phyloP scores from a whole-genome alignment of 768 basidiomycete species.

The Pulveroboletus ravenelii region DNA sequence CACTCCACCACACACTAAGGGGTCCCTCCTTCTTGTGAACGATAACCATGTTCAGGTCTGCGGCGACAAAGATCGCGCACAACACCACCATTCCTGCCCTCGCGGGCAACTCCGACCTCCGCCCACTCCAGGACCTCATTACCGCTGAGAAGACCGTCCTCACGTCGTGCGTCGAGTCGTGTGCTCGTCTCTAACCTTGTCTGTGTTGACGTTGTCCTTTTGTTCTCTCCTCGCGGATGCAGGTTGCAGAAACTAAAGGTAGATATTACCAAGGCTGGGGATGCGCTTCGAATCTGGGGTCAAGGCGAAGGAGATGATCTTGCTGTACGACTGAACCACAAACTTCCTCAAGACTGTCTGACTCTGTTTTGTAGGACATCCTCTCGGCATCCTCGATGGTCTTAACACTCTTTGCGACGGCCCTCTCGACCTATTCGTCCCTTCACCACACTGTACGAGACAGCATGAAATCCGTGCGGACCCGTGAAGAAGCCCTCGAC shows the following conservation, averaged over 20 bases:
- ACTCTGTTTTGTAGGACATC: slow-evolving; percentile 51
- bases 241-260: slow-evolving; percentile 63
- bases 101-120: slow-evolving; percentile 69
- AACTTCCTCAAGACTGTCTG: background rate
- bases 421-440: slow-evolving; percentile 63
- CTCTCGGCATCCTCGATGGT: slow-evolving; percentile 66
- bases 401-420: slow-evolving; percentile 59
- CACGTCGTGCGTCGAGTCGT: slow-evolving; percentile 48
- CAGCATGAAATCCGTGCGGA: slow-evolving; percentile 77
- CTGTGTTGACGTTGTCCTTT: background rate
- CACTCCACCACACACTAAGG: background rate
- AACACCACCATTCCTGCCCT: slow-evolving; percentile 77
- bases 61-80: slow-evolving; percentile 82
- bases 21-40: background rate
- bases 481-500: slow-evolving; percentile 79
- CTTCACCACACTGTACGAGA: slow-evolving; percentile 60
- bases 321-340: slow-evolving; percentile 37
- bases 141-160: slow-evolving; percentile 82
- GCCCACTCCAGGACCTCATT: slow-evolving; percentile 84
- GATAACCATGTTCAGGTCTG: slow-evolving; percentile 64
- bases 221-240: background rate
- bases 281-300: slow-evolving; percentile 71
- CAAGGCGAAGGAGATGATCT: slow-evolving; percentile 80
- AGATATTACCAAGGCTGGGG: slow-evolving; percentile 66
- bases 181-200: background rate